phyloP scores from a whole-genome alignment of 306 rosid species.

The Cucumis melo region DNA sequence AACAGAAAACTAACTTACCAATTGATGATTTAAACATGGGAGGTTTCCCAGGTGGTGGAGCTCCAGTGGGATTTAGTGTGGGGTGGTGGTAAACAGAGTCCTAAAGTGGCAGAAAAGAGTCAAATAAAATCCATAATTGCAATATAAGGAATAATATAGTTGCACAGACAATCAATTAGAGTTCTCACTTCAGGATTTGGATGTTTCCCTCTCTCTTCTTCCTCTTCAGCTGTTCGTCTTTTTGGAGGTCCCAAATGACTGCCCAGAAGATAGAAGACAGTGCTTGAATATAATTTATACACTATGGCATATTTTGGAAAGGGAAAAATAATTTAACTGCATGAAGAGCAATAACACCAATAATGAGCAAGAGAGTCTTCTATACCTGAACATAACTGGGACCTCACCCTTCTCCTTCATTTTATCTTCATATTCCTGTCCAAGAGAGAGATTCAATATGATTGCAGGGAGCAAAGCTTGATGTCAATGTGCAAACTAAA shows the following conservation, averaged over 20 bases:
- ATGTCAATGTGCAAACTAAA: background rate
- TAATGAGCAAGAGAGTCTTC: background rate
- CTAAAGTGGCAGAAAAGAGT: background rate
- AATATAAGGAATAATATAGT: background rate
- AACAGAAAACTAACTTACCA: slow-evolving; percentile 33
- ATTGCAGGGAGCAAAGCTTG: background rate
- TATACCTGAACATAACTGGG: slow-evolving; percentile 97
- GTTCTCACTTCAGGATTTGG: slow-evolving; percentile 74
- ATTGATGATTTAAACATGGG: slow-evolving; percentile 92
- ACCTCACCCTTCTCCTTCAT: slow-evolving; percentile 85
- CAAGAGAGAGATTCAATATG: slow-evolving; percentile 16
- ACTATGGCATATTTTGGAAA: slow-evolving; percentile 5
- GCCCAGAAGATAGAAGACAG: slow-evolving; percentile 26
- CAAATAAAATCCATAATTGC: background rate
- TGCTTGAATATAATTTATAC: slow-evolving; percentile 15
- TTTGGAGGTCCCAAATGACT: slow-evolving; percentile 96
- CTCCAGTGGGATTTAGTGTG: slow-evolving; percentile 89
- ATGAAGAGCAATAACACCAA: background rate
- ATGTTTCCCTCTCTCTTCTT: slow-evolving; percentile 81
- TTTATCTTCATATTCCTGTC: slow-evolving; percentile 86
- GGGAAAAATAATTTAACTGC: background rate
- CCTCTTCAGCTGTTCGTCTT: slow-evolving; percentile 82
- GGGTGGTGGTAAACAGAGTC: slow-evolving; percentile 42
- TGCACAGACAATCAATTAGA: background rate
- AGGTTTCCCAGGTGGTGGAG: slow-evolving; percentile 99